Evolutionary conservation across 495 filamentous ascomycete genomes (phyloP).

Genomic region (Penicillium paradoxum): DNA sequence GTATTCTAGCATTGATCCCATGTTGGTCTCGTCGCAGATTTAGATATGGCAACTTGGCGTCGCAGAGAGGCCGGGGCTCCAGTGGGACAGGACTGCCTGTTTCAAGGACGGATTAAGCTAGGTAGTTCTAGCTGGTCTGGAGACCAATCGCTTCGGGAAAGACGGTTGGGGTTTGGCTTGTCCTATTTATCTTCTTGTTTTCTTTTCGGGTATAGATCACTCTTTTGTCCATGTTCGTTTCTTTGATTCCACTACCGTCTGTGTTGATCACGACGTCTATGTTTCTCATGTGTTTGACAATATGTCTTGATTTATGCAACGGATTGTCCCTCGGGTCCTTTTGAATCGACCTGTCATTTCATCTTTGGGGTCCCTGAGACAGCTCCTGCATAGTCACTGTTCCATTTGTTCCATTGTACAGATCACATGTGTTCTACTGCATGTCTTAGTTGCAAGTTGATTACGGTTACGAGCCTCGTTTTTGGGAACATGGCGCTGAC

Average conservation of each 20-base stretch:
- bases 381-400: constrained; percentile 4
- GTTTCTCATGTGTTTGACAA: constrained; percentile 6
- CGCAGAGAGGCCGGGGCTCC: constrained; percentile 19
- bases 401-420: neutral
- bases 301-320: constrained; percentile 8
- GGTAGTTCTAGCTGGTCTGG: constrained; percentile 30
- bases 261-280: constrained; percentile 19
- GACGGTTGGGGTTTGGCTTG: neutral
- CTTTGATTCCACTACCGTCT: neutral
- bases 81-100: constrained; percentile 25
- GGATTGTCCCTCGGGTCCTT: constrained; percentile 1
- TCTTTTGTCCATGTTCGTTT: constrained; percentile 3
- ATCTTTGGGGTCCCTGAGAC: neutral
- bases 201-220: neutral
- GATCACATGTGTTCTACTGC: neutral
- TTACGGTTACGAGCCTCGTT: neutral
- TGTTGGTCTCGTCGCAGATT: constrained; percentile 25
- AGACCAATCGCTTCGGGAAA: constrained; percentile 9
- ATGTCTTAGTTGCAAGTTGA: neutral
- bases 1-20: constrained; percentile 35
- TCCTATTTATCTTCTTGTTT: neutral
- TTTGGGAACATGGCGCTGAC: constrained; percentile 9
- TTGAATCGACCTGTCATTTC: neutral
- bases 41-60: constrained; percentile 17
- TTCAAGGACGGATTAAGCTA: constrained; percentile 37